Conservation (phyloP, 139 green algal species). For the Haematococcus lacustris region DNA sequence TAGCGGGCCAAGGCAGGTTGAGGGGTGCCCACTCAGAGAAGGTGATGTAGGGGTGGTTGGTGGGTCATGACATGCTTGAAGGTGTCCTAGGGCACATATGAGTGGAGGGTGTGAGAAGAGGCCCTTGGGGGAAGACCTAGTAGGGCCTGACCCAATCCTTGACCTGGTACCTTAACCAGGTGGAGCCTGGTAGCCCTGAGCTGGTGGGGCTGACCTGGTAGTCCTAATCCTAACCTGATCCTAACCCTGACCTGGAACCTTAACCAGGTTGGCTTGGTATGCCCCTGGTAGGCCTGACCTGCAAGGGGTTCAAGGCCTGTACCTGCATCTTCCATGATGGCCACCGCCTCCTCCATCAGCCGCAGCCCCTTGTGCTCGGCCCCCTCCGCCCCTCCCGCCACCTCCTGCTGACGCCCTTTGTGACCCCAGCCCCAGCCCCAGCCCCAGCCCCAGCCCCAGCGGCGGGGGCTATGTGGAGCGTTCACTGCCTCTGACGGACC, state of each 20-base stretch:
- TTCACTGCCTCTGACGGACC: neutral
- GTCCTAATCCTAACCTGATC: neutral
- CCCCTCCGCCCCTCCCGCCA: neutral
- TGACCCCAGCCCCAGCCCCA: too few species aligned
- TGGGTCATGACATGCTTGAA: too few species aligned
- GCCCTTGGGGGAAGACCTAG: neutral
- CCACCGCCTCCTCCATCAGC: slow-evolving; percentile 25
- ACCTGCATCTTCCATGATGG: slow-evolving; percentile 30
- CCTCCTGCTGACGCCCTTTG: too few species aligned
- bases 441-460: too few species aligned
- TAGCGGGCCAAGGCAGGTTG: neutral
- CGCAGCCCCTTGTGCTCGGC: neutral
- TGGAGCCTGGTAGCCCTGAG: too few species aligned
- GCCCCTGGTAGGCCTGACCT: too few species aligned
- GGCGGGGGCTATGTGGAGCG: too few species aligned
- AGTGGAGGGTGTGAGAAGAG: neutral
- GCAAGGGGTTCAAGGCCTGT: neutral
- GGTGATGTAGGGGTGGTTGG: too few species aligned
- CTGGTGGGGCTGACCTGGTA: too few species aligned
- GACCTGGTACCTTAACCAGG: neutral
- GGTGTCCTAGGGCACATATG: neutral
- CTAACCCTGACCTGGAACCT: neutral
- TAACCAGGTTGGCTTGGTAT: neutral
- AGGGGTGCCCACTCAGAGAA: too few species aligned
- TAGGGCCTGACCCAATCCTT: neutral